Base-by-base conservation (phyloP, 352 stramenopile species). In the Phytophthora pisi region DNA sequence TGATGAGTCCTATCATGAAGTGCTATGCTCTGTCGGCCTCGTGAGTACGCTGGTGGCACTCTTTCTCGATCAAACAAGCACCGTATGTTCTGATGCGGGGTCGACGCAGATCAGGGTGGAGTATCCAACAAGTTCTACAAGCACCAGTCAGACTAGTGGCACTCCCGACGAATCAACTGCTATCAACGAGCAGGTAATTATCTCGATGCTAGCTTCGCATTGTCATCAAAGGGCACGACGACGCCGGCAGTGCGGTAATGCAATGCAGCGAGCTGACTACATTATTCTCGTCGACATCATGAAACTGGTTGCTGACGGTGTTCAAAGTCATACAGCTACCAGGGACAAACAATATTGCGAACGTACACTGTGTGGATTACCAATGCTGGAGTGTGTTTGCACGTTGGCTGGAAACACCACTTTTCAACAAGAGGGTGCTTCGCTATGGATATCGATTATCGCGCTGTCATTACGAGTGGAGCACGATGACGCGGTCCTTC, bases 381-480 rank as follows among this genome's bases (percentile, higher is more conserved):
- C 57, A 15, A 74, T 84, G 15, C 61, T 90, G 4, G 81, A 90
- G 51, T 78, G 75, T 36, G 5, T 90, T 50, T 87, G 77, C 18
- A 51, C 62, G 13, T 47, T 88, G 30, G 72, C 81, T 45, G 59
- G 68, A 15, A 66, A 76, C 31, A 46, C 64, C 11, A 31, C 40
- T 34, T 81, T 68, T 42, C 81, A 87, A 51, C 61, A 65, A n/a
- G 61, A 60, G 18, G 78, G 66, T 23, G 47, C 88, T 18, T 26
- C 51, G 2, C 64, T 90, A 23, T 90, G 81, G 81, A 26, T 40
- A 26, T 70, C 68, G 9, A 70, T 85, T 18, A 24, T 86, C 23
- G 65, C 56, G 5, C 52, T 88, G 20, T 62, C 75, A 3, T 53
- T 83, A 9, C 34, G 45, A 7, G 66, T 79, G 52, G 74, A 75